phyloP scores from a whole-genome alignment of 768 basidiomycete species.

The Mycena floridula region DNA sequence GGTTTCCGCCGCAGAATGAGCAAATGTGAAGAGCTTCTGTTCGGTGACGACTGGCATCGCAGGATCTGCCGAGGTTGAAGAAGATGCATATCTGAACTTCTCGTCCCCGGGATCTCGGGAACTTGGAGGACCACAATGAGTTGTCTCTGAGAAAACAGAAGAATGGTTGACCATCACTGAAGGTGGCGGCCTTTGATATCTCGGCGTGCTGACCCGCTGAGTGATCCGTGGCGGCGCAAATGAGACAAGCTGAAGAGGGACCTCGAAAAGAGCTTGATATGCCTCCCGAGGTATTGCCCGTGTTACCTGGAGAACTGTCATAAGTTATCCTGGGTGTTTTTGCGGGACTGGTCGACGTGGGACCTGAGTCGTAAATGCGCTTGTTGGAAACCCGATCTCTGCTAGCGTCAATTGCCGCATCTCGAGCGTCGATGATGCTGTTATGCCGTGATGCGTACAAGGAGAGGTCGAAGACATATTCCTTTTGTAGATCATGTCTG shows the following conservation, averaged over 20 bases:
- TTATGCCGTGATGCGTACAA: background rate
- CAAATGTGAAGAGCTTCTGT: background rate
- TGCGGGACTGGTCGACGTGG: background rate
- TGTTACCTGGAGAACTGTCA: background rate
- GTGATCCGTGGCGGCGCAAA: slow-evolving; percentile 16
- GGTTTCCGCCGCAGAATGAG: background rate
- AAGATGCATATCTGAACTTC: background rate
- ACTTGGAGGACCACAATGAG: background rate
- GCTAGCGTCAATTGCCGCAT: background rate
- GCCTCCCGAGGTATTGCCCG: background rate
- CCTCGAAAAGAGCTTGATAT: background rate
- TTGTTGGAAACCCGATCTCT: background rate
- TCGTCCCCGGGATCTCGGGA: background rate
- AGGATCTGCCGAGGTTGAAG: too few species aligned
- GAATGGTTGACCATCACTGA: slow-evolving; percentile 6
- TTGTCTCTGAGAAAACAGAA: slow-evolving; percentile 2
- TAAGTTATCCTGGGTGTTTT: background rate
- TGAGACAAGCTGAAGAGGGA: slow-evolving; percentile 10
- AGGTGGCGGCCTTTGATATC: background rate
- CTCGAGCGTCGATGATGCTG: background rate
- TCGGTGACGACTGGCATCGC: background rate
- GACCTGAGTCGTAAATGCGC: background rate
- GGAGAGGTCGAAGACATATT: background rate
- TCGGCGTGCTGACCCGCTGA: slow-evolving; percentile 8
- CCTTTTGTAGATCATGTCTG: background rate